These are phyloP conservation scores for Pueraria montana DNA, from an alignment of 306 rosid genomes.

Conservation along the genomic window DNA sequence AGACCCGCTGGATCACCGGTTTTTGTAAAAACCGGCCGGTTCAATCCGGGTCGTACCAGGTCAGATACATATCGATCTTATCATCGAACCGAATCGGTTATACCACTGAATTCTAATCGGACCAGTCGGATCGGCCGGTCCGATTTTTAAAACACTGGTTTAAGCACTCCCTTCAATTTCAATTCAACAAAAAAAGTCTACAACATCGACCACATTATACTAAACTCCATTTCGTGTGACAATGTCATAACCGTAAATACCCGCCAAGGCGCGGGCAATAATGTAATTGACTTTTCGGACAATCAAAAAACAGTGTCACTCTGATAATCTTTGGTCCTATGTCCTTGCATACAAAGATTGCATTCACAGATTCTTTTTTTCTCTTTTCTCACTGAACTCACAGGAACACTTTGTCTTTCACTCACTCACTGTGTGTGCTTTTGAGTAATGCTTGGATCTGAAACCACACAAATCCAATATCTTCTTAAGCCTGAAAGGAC, in stretches of 20 bases:
- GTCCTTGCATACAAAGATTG: constrained; percentile 31
- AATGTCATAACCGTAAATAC: constrained; percentile 46
- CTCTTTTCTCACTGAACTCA: constrained; percentile 11
- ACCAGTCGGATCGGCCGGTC: no score
- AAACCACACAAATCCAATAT: constrained; percentile 34
- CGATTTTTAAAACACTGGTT: no score
- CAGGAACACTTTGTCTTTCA: background rate
- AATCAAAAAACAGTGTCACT: background rate
- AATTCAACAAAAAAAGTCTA: background rate
- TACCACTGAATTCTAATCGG: no score
- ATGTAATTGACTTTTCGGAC: background rate
- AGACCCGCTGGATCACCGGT: no score
- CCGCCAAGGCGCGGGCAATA: background rate
- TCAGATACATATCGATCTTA: no score
- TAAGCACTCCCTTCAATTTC: background rate
- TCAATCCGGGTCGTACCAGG: no score
- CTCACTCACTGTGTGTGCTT: constrained; percentile 6
- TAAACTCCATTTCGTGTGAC: background rate
- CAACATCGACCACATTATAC: background rate
- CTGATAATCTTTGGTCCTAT: background rate
- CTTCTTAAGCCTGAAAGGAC: constrained; percentile 19
- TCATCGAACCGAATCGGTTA: no score
- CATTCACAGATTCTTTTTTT: constrained; percentile 18
- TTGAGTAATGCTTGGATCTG: constrained; percentile 50
- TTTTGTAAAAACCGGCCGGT: no score